phyloP scores from a whole-genome alignment of 768 basidiomycete species.

The Calocybe indica region DNA sequence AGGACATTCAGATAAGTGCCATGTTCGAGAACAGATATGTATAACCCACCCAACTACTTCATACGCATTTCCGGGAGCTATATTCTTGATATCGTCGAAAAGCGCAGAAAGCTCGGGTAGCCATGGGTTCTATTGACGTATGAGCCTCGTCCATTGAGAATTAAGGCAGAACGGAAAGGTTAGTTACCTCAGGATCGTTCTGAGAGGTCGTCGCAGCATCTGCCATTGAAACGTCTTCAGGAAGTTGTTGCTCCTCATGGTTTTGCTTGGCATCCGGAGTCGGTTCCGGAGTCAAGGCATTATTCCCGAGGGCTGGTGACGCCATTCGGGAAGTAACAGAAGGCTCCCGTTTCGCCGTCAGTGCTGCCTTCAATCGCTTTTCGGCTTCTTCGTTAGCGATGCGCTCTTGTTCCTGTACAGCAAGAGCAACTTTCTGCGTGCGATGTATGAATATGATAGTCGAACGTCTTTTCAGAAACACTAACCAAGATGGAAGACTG shows the following conservation, averaged over 20 bases:
- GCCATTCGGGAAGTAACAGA: conserved; percentile 53
- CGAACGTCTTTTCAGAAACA: conserved; percentile 7
- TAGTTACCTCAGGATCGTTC: conserved; percentile 33
- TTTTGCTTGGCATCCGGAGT: conserved; percentile 19
- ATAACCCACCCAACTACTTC: conserved; percentile 65
- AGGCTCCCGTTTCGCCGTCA: conserved; percentile 75
- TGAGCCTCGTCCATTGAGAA: not conserved
- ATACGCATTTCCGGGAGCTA: conserved; percentile 60
- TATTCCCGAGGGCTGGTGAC: conserved; percentile 44
- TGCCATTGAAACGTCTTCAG: conserved; percentile 50
- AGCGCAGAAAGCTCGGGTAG: conserved; percentile 64
- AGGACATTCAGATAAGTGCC: conserved; percentile 7
- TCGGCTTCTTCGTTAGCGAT: conserved; percentile 71
- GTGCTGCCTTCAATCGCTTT: conserved; percentile 73
- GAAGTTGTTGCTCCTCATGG: conserved; percentile 14
- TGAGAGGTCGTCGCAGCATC: conserved; percentile 28
- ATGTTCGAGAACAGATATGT: conserved; percentile 1
- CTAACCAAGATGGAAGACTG: conserved; percentile 57
- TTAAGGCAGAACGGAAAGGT: not conserved
- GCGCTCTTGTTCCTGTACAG: conserved; percentile 63
- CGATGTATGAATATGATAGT: conserved; percentile 4
- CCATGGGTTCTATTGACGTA: conserved; percentile 62
- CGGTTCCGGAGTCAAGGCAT: conserved; percentile 17
- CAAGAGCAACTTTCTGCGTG: conserved; percentile 51
- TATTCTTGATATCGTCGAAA: conserved; percentile 70